Evolutionary conservation across 148 eudicot species (phyloP), one percentile per base, ranked within the genome.

Genomic region (Drosera capensis): DNA sequence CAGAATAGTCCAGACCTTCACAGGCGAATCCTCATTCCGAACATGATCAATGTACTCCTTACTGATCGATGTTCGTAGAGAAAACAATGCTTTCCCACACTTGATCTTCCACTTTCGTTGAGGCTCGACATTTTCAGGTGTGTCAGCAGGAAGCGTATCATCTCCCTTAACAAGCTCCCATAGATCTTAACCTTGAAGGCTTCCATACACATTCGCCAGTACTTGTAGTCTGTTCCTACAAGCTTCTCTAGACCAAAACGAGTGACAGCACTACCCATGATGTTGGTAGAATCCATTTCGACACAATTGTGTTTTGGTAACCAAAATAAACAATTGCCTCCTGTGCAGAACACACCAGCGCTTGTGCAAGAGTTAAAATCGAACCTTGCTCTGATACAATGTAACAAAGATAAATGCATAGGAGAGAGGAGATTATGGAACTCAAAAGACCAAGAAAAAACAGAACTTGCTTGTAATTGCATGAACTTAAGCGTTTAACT

Each of bases 1-100:
- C 2, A 61, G 48, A 1, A 23, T 53, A 0, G 46, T 54, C 59
- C 41, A 46, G 0, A 54, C 54, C 18, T 61, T 25, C 15, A 28
- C 54, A 16, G 66, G 48, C 0, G 66, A 61, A 23, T 30, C 23
- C 1, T 37, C 40, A 25, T 53, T 52, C 24, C 46, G 53, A 45
- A 54, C 24, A 38, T 61, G 66, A 46, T 61, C 59, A 53, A 61
- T 39, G 12, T 21, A 61, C 48, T 53, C 66, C 25, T 53, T 53
- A 36, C 34, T 53, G 22, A 52, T 61, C 3, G 59, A 61, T 0
- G 59, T 52, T 21, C 48, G 37, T 29, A 61, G 30, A 17, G 54
- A 46, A 53, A 61, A 52, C 4, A 28, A 12, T 23, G 66, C 47
- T 12, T 59, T 51, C 7, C 57, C 64, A 14, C 57, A 59, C 22